Evolutionary conservation across 495 filamentous ascomycete species (phyloP).

Genomic region (Daldinia decipiens): DNA sequence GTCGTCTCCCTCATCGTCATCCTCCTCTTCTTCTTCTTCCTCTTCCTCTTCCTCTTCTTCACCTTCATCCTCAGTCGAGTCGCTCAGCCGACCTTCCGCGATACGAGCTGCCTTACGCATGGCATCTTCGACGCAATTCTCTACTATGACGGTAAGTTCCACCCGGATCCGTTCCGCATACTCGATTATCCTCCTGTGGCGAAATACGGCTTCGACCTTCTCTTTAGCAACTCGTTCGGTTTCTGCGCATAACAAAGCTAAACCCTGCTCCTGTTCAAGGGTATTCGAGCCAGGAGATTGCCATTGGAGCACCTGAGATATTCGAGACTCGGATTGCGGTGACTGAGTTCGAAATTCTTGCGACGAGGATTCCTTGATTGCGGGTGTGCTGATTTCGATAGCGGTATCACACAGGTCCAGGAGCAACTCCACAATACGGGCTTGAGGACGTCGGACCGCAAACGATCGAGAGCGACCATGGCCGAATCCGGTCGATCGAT

Average conservation of each 20-base stretch:
- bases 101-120: slow-evolving; percentile 90
- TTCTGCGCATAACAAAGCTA: slow-evolving; percentile 86
- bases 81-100: slow-evolving; percentile 83
- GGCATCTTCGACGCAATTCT: slow-evolving; percentile 93
- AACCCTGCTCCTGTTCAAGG: slow-evolving; percentile 92
- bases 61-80: slow-evolving; percentile 69
- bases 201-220: slow-evolving; percentile 92
- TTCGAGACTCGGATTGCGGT: slow-evolving; percentile 91
- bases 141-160: slow-evolving; percentile 88
- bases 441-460: slow-evolving; percentile 85
- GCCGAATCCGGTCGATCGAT: slow-evolving; percentile 77
- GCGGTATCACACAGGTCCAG: slow-evolving; percentile 96
- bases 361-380: slow-evolving; percentile 81
- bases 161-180: slow-evolving; percentile 95
- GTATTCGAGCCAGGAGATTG: slow-evolving; percentile 90
- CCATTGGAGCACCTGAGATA: slow-evolving; percentile 94
- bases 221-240: slow-evolving; percentile 82
- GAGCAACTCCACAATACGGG: slow-evolving; percentile 91
- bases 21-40: slow-evolving; percentile 7
- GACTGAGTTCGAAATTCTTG: slow-evolving; percentile 90
- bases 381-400: slow-evolving; percentile 90
- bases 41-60: slow-evolving; percentile 50
- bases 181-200: slow-evolving; percentile 91
- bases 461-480: slow-evolving; percentile 82
- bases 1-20: not conserved